phyloP scores from a whole-genome alignment of 345 rosid species.

The Passiflora organensis region DNA sequence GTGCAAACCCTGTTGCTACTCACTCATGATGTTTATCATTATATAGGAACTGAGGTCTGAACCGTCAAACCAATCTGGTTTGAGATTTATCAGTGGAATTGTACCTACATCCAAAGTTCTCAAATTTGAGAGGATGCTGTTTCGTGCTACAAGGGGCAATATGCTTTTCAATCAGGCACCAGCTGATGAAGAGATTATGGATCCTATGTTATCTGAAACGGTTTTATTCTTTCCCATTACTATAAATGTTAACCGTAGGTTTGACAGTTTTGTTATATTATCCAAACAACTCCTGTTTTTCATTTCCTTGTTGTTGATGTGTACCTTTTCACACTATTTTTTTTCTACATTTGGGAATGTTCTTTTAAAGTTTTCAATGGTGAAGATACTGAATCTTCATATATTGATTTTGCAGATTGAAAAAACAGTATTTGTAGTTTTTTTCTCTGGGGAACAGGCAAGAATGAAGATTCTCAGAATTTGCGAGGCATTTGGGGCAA shows the following conservation, averaged over 20 bases:
- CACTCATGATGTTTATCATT: constrained; percentile 16
- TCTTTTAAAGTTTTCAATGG: no score
- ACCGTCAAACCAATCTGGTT: constrained; percentile 64
- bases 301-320: not conserved
- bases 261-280: not conserved
- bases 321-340: not conserved
- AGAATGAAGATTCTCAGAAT: constrained; percentile 74
- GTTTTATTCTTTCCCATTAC: constrained; percentile 35
- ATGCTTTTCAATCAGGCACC: constrained; percentile 93
- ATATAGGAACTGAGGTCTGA: constrained; percentile 61
- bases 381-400: constrained; percentile 10
- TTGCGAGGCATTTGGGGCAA: constrained; percentile 96
- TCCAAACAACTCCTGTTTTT: not conserved
- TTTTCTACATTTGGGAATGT: constrained; percentile 7
- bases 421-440: constrained; percentile 82
- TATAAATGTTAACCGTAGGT: not conserved
- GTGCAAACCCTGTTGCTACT: constrained; percentile 15
- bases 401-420: constrained; percentile 51
- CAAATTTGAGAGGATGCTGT: constrained; percentile 88
- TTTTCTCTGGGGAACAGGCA: constrained; percentile 98
- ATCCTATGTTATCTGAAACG: constrained; percentile 82
- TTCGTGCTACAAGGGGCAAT: constrained; percentile 98
- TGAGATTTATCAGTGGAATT: constrained; percentile 87
- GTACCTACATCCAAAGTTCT: constrained; percentile 62
- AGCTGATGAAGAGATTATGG: constrained; percentile 87